Evolutionary conservation across 257 asterid genomes (phyloP).

Genomic region (Ocimum tenuiflorum): DNA sequence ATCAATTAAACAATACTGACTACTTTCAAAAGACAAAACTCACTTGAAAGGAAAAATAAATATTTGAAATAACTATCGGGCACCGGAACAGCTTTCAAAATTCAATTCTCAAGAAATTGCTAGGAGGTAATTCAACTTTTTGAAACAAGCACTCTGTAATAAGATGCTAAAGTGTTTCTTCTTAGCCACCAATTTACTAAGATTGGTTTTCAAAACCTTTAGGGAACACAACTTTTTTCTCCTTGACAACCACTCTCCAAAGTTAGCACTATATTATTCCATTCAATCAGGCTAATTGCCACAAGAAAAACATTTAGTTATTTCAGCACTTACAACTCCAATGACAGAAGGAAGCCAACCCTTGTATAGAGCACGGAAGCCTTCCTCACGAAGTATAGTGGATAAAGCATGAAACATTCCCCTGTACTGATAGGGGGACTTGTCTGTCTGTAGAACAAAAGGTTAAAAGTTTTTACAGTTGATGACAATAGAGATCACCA

Average conservation of each 20-base stretch:
- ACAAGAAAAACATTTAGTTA: slow-evolving; percentile 3
- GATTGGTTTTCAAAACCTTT: not conserved
- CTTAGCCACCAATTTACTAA: not conserved
- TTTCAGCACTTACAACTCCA: slow-evolving; percentile 75
- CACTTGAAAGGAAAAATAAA: not conserved
- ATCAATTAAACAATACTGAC: not conserved
- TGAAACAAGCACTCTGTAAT: not conserved
- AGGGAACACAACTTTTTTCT: not conserved
- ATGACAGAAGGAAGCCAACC: slow-evolving; percentile 32
- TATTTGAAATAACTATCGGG: not conserved
- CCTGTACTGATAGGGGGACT: slow-evolving; percentile 79
- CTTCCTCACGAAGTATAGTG: slow-evolving; percentile 95
- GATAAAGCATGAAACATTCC: slow-evolving; percentile 94
- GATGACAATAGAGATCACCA: not conserved
- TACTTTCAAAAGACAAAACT: not conserved
- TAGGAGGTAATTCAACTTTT: not conserved
- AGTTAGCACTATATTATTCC: not conserved
- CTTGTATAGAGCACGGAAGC: slow-evolving; percentile 19
- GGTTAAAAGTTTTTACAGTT: not conserved
- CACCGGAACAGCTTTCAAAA: not conserved
- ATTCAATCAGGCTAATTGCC: slow-evolving; percentile 4
- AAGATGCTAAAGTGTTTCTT: not conserved
- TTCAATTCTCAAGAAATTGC: not conserved
- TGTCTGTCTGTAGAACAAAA: slow-evolving; percentile 58
- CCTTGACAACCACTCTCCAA: not conserved